These are phyloP conservation scores for Leucosporidium yakuticum DNA, from an alignment of 768 basidiomycete species.

Conservation along the genomic window DNA sequence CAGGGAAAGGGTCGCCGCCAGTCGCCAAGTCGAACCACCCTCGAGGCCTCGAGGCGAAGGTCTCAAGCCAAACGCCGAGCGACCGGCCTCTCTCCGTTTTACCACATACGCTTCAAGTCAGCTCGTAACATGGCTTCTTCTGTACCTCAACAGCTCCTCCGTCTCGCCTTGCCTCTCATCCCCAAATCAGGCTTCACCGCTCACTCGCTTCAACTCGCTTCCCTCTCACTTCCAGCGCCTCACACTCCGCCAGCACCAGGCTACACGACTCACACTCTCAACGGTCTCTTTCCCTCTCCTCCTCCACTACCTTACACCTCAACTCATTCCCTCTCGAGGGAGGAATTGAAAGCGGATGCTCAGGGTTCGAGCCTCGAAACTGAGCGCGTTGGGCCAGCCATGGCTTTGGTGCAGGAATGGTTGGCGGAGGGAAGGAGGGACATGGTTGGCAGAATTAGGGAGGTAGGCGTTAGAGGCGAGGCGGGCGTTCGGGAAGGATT, in stretches of 20 bases:
- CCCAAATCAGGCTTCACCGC: conserved; percentile 16
- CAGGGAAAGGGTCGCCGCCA: too few species aligned
- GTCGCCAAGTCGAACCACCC: too few species aligned
- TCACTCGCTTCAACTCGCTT: conserved; percentile 16
- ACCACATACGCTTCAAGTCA: too few species aligned
- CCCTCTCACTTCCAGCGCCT: not conserved
- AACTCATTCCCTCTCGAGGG: conserved; percentile 5
- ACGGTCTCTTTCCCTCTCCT: conserved; percentile 28
- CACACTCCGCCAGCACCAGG: conserved; percentile 1
- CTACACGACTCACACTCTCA: conserved; percentile 9
- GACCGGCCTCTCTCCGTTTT: too few species aligned
- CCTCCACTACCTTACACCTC: conserved; percentile 4
- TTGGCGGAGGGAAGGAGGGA: conserved; percentile 8
- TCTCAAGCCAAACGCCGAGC: too few species aligned
- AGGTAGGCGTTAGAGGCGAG: conserved; percentile 6
- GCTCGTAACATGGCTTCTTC: too few species aligned
- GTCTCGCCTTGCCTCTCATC: conserved; percentile 25
- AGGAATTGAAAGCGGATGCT: conserved; percentile 23
- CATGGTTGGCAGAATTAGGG: conserved; percentile 7
- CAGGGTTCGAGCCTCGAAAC: conserved; percentile 1
- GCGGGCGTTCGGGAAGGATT: conserved; percentile 6
- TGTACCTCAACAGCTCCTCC: conserved; percentile 8
- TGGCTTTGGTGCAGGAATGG: conserved; percentile 27
- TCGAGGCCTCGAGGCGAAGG: too few species aligned
- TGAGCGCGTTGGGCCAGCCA: conserved; percentile 27